Percentiles rank a stretch among this genome's conserved stretches.
Evolutionary conservation across 2,329 filamentous ascomycete genomes (phyloP).

Genomic region (Triangularia setosa): DNA sequence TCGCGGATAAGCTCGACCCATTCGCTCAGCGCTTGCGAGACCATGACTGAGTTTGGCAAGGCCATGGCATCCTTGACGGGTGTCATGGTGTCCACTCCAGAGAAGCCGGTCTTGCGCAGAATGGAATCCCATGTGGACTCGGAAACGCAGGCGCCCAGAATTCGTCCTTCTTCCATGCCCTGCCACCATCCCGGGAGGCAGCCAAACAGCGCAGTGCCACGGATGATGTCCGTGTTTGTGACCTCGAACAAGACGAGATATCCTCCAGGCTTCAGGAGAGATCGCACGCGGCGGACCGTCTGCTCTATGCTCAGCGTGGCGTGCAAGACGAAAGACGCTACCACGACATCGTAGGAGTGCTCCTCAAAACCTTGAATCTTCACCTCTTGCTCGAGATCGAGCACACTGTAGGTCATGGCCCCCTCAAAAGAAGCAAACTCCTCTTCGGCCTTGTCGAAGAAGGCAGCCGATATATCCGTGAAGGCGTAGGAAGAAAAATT

Average conservation of each 20-base stretch:
- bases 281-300: constrained; percentile 30
- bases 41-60: constrained; percentile 17
- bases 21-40: constrained; percentile 26
- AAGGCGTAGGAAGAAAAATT: constrained; percentile 17
- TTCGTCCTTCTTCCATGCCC: constrained; percentile 26
- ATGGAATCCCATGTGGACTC: constrained; percentile 24
- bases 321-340: constrained; percentile 37
- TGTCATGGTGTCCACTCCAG: constrained; percentile 22
- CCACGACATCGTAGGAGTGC: constrained; percentile 33
- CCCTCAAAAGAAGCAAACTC: constrained; percentile 22
- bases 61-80: constrained; percentile 8
- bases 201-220: constrained; percentile 19
- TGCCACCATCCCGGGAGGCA: constrained; percentile 35
- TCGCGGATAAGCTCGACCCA: constrained; percentile 21
- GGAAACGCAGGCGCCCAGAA: constrained; percentile 7
- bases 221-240: constrained; percentile 6
- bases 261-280: constrained; percentile 37
- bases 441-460: constrained; percentile 22
- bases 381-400: constrained; percentile 32
- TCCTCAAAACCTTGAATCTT: constrained; percentile 31
- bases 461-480: constrained; percentile 20
- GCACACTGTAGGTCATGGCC: constrained; percentile 28
- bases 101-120: constrained; percentile 26
- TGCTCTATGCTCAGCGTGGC: constrained; percentile 30
- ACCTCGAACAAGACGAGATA: constrained; percentile 30